phyloP scores from a whole-genome alignment of 169 alveolate genomes.

The Plasmodium berghei region DNA sequence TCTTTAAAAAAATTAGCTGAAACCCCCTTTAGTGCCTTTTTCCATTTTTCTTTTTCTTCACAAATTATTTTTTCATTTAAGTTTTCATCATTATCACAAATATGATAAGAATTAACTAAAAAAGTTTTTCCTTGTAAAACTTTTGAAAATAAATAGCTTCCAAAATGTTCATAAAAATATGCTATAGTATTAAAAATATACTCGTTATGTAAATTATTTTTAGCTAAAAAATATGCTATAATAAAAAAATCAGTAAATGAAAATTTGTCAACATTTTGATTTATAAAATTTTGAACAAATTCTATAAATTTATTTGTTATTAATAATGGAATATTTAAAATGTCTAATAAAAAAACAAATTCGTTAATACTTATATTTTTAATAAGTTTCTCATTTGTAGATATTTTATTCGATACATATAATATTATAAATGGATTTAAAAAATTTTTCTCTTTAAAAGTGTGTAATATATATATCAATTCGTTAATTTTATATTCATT shows the following conservation, averaged over 20 bases:
- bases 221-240: constrained; percentile 58
- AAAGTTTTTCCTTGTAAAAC: not conserved
- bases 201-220: constrained; percentile 49
- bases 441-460: constrained; percentile 36
- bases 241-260: constrained; percentile 18
- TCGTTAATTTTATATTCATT: constrained; percentile 44
- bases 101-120: not conserved
- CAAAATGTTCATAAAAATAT: constrained; percentile 28
- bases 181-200: constrained; percentile 17
- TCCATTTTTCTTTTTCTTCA: not conserved
- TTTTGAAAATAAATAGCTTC: not conserved
- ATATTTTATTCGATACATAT: constrained; percentile 20
- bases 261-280: constrained; percentile 7
- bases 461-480: constrained; percentile 49
- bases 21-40: not conserved
- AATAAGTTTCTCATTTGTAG: not conserved
- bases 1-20: constrained; percentile 10
- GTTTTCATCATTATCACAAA: not conserved
- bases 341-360: constrained; percentile 41
- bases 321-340: constrained; percentile 50
- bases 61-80: not conserved
- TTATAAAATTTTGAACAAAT: constrained; percentile 12
- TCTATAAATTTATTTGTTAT: constrained; percentile 26
- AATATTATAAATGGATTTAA: constrained; percentile 61
- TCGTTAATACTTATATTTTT: constrained; percentile 33